Evolutionary conservation across 768 basidiomycete species (phyloP).

Genomic region (Mycena capillaripes): DNA sequence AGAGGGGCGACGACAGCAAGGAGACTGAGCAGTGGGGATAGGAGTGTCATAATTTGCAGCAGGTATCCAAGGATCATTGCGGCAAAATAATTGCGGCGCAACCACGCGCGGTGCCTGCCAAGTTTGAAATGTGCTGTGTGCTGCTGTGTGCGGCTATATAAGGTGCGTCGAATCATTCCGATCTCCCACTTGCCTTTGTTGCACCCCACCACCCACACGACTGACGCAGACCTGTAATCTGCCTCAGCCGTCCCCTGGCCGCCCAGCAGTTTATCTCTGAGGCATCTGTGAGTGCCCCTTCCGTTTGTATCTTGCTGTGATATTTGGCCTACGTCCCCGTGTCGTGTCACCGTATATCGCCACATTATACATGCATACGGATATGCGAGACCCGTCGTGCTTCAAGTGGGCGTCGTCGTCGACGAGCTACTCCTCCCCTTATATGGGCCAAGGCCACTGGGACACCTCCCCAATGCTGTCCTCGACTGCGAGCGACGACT

Average conservation of each 20-base stretch:
- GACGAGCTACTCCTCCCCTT: not conserved
- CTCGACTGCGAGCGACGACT: slow-evolving; percentile 28
- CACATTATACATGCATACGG: slow-evolving; percentile 24
- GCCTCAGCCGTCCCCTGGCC: slow-evolving; percentile 28
- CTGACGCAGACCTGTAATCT: slow-evolving; percentile 28
- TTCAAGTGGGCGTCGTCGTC: slow-evolving; percentile 22
- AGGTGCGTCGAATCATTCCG: slow-evolving; percentile 24
- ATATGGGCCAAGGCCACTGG: not conserved
- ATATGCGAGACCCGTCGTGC: slow-evolving; percentile 18
- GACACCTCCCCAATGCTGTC: slow-evolving; percentile 31
- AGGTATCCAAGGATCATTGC: not conserved
- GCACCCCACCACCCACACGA: slow-evolving; percentile 28
- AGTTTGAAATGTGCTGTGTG: slow-evolving; percentile 20
- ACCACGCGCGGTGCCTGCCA: not conserved
- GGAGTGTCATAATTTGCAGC: not conserved
- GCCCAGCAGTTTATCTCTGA: slow-evolving; percentile 30
- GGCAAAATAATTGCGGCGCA: slow-evolving; percentile 7
- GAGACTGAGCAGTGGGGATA: not conserved
- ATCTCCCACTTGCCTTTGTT: not conserved
- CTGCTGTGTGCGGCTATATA: slow-evolving; percentile 7
- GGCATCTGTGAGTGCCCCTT: slow-evolving; percentile 33
- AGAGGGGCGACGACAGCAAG: not conserved
- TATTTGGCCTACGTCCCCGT: slow-evolving; percentile 12
- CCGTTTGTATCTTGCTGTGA: slow-evolving; percentile 25
- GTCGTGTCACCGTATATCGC: slow-evolving; percentile 22